phyloP scores from a whole-genome alignment of 2,329 filamentous ascomycete species.

The Ophiostoma montium region DNA sequence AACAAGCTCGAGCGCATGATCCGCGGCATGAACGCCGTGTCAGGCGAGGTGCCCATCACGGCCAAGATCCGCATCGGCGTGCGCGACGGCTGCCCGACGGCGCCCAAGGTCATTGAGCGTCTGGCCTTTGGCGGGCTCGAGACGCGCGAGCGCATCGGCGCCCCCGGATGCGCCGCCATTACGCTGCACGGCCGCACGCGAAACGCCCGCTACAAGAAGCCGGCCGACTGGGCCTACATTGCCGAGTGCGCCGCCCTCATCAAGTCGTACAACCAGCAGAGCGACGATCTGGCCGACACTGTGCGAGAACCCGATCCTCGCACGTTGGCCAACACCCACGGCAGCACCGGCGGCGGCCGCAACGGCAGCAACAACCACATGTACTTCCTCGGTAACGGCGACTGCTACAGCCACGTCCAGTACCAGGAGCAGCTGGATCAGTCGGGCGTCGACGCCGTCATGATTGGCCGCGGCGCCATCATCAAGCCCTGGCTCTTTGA shows the following conservation, averaged over 20 bases:
- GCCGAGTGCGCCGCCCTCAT: constrained; percentile 77
- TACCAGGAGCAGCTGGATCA: constrained; percentile 68
- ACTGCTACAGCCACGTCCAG: constrained; percentile 86
- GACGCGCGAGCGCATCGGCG: constrained; percentile 52
- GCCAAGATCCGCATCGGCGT: constrained; percentile 92
- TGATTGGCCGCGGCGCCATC: constrained; percentile 90
- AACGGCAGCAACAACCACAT: constrained; percentile 43
- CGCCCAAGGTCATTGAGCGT: constrained; percentile 66
- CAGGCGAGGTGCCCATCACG: constrained; percentile 79
- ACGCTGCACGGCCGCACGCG: constrained; percentile 87
- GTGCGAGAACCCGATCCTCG: constrained; percentile 61
- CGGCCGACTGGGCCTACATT: constrained; percentile 93
- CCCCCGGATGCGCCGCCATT: constrained; percentile 82
- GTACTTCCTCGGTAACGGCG: constrained; percentile 92
- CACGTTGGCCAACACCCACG: constrained; percentile 50
- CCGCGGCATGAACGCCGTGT: constrained; percentile 89
- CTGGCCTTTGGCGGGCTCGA: constrained; percentile 70
- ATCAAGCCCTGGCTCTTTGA: constrained; percentile 99
- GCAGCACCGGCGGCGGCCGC: too few species aligned
- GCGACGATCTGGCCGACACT: constrained; percentile 58
- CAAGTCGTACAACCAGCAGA: constrained; percentile 60
- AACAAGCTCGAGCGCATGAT: constrained; percentile 90
- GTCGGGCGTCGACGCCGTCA: constrained; percentile 77
- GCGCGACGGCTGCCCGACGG: constrained; percentile 58
- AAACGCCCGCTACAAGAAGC: constrained; percentile 85